Conservation (phyloP, 2,329 filamentous ascomycete genomes). For the Colletotrichum sojae region DNA sequence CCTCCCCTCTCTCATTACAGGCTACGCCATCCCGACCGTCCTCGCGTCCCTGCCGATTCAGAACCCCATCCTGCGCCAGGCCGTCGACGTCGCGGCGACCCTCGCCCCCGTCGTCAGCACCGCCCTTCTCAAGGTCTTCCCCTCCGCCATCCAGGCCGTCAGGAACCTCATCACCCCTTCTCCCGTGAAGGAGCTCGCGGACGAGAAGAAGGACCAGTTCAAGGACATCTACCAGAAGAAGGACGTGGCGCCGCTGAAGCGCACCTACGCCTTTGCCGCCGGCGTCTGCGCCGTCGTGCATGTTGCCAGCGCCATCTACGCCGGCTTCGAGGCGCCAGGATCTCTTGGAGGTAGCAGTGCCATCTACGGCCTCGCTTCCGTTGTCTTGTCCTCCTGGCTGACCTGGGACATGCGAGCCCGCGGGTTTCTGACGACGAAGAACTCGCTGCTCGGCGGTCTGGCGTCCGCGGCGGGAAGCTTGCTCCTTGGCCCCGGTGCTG, state of each 20-base stretch:
- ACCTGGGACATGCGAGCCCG: constrained; percentile 5
- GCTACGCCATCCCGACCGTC: background rate
- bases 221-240: constrained; percentile 14
- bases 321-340: background rate
- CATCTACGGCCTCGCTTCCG: constrained; percentile 2
- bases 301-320: background rate
- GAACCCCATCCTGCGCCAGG: constrained; percentile 5
- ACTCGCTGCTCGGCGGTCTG: background rate
- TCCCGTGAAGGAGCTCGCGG: background rate
- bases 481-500: background rate
- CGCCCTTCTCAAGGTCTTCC: background rate
- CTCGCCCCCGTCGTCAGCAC: background rate
- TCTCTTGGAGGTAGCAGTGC: constrained; percentile 35
- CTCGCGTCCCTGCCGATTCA: constrained; percentile 6
- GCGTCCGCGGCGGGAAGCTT: background rate
- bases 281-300: background rate
- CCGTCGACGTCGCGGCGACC: background rate
- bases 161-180: background rate
- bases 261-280: constrained; percentile 5
- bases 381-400: background rate
- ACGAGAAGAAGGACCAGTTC: constrained; percentile 2
- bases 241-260: constrained; percentile 14
- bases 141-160: constrained; percentile 3
- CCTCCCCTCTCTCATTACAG: constrained; percentile 5
- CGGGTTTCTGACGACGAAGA: constrained; percentile 12